phyloP scores from a whole-genome alignment of 371 early-diverging fungal genomes.

The Amoeboaphelidium occidentale region DNA sequence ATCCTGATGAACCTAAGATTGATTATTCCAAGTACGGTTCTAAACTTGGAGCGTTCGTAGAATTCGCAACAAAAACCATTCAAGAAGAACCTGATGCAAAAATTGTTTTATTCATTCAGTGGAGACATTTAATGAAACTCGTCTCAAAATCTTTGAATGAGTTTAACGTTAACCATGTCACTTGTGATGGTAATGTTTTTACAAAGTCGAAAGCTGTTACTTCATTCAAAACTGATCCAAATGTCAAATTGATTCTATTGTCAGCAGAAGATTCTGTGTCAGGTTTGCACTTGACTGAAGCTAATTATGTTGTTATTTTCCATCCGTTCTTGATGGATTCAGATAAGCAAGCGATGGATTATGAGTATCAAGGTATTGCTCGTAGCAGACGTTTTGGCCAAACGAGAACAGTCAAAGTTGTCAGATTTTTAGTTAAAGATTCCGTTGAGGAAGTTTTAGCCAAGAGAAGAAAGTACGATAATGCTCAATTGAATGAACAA shows the following conservation, averaged over 20 bases:
- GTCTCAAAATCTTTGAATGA: not conserved
- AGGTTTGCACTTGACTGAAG: slow-evolving; percentile 1
- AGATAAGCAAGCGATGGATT: not conserved
- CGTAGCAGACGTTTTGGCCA: not conserved
- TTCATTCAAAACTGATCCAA: not conserved
- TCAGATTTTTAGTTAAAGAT: not conserved
- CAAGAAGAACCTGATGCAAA: not conserved
- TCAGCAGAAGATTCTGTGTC: not conserved
- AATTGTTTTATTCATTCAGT: not conserved
- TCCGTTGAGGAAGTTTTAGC: not conserved
- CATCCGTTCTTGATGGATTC: not conserved
- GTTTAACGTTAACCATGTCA: not conserved
- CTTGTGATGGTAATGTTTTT: not conserved
- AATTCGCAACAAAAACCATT: not conserved
- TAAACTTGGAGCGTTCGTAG: not conserved
- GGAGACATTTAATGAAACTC: not conserved
- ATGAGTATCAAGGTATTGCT: slow-evolving; percentile 2
- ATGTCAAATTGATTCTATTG: not conserved
- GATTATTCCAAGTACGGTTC: not conserved
- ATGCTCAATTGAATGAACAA: no score
- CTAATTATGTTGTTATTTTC: not conserved
- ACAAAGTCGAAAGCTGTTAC: not conserved
- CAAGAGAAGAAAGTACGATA: not conserved
- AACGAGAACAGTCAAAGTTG: not conserved
- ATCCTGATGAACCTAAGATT: not conserved